phyloP scores from a whole-genome alignment of 75 land plant species.

The Sequoiadendron giganteum region DNA sequence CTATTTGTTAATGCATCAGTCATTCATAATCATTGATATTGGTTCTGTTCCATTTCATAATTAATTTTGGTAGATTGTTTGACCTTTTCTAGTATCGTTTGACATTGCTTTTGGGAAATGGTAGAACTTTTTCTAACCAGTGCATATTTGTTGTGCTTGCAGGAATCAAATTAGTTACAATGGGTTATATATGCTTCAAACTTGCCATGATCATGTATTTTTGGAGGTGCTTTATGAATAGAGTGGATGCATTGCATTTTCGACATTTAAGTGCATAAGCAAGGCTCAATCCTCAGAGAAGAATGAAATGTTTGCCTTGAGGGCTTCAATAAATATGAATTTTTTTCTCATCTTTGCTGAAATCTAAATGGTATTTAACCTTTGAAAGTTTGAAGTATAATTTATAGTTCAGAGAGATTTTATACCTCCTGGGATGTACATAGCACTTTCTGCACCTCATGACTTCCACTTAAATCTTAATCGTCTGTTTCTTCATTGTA shows the following conservation, averaged over 20 bases:
- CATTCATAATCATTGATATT: neutral
- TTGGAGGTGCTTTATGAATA: neutral
- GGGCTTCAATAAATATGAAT: neutral
- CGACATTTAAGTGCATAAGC: neutral
- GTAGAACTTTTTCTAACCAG: neutral
- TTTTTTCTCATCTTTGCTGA: too few relatives aligned
- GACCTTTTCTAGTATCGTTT: neutral
- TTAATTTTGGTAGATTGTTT: neutral
- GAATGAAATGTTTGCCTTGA: neutral
- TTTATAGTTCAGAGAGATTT: too few relatives aligned
- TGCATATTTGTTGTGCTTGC: neutral
- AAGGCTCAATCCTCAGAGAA: neutral
- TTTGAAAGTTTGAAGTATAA: too few relatives aligned
- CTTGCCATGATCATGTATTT: neutral
- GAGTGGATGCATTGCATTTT: neutral
- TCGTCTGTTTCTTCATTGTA: too few relatives aligned
- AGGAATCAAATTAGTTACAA: neutral
- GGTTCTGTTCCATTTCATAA: neutral
- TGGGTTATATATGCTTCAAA: neutral
- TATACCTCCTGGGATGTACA: too few relatives aligned
- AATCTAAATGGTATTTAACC: too few relatives aligned
- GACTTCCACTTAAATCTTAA: too few relatives aligned
- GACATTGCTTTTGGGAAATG: neutral
- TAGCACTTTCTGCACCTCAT: too few relatives aligned
- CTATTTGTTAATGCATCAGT: conserved; percentile 32